Percentiles rank a stretch among this genome's conserved stretches.
These are phyloP conservation scores for Iris macrosiphon DNA, from an alignment of 106 monocot genomes.

Conservation along the genomic window DNA sequence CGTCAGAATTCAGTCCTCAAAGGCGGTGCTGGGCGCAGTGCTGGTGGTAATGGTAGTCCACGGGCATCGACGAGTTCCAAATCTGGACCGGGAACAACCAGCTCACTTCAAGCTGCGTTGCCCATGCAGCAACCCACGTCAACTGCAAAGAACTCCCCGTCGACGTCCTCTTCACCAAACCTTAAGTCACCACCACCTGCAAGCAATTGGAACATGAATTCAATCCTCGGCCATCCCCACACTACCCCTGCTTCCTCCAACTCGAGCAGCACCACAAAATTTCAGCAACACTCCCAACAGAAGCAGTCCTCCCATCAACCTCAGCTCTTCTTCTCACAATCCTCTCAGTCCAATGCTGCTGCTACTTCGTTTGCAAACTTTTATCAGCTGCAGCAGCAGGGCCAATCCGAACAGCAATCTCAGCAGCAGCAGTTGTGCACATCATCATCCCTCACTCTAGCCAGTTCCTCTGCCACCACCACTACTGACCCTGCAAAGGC, in stretches of 20 bases:
- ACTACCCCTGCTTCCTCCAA: constrained; percentile 4
- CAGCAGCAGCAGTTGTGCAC: constrained; percentile 9
- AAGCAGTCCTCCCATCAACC: constrained; percentile 27
- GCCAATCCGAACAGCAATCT: constrained; percentile 14
- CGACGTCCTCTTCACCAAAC: constrained; percentile 24
- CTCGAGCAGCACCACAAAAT: constrained; percentile 17
- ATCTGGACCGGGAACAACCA: constrained; percentile 12
- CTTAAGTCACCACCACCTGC: too few species aligned
- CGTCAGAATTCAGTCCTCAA: constrained; percentile 32
- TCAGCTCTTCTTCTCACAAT: constrained; percentile 44
- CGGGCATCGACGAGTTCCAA: constrained; percentile 31
- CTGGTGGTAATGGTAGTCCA: constrained; percentile 47
- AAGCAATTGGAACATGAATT: constrained; percentile 22
- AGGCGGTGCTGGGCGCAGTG: neutral
- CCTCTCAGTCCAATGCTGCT: constrained; percentile 8
- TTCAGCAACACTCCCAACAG: too few species aligned
- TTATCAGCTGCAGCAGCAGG: constrained; percentile 20
- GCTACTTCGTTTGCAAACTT: neutral
- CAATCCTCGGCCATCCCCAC: constrained; percentile 47
- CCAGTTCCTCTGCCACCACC: constrained; percentile 1
- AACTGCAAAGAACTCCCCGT: constrained; percentile 37
- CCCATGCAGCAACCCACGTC: constrained; percentile 24
- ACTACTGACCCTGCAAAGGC: constrained; percentile 18
- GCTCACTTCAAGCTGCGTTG: constrained; percentile 7
- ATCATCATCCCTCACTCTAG: constrained; percentile 4